Conservation (phyloP, 2,329 filamentous ascomycete species). For the Pyricularia sp. region DNA sequence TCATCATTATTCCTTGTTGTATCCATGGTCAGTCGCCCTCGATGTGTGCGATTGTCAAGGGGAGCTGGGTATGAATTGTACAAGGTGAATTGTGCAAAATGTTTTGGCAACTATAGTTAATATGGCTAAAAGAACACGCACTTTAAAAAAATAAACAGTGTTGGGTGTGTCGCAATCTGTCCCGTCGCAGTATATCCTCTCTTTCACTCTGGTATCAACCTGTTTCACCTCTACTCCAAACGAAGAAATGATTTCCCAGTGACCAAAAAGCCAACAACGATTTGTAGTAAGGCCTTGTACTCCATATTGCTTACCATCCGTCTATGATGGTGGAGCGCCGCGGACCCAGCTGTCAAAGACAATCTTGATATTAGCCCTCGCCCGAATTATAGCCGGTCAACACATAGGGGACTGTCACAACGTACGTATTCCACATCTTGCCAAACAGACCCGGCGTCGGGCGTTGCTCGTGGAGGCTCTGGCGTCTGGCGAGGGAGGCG, state of each 20-base stretch:
- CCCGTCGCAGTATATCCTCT: no score
- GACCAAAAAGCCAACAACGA: no score
- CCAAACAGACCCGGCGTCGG: slow-evolving; percentile 39
- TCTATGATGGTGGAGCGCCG: neutral
- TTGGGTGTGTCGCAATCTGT: no score
- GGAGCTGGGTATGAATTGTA: neutral
- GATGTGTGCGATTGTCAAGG: neutral
- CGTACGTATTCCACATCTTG: slow-evolving; percentile 49
- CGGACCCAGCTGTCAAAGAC: slow-evolving; percentile 3
- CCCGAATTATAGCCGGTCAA: neutral
- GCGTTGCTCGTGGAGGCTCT: slow-evolving; percentile 46
- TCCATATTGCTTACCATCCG: neutral
- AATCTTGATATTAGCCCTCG: neutral
- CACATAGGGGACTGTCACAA: neutral
- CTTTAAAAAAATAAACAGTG: neutral
- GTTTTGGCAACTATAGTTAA: neutral
- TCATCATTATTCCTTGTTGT: neutral
- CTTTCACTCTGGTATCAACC: no score
- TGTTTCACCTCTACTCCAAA: no score
- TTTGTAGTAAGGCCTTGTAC: neutral
- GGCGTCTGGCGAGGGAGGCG: slow-evolving; percentile 33
- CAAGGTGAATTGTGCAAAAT: neutral
- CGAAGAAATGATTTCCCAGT: no score
- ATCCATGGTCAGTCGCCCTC: neutral
- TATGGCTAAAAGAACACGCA: neutral